Base-by-base conservation (phyloP, 176 grass and related monocot genomes). In the Ampelocalamus luodianensis region DNA sequence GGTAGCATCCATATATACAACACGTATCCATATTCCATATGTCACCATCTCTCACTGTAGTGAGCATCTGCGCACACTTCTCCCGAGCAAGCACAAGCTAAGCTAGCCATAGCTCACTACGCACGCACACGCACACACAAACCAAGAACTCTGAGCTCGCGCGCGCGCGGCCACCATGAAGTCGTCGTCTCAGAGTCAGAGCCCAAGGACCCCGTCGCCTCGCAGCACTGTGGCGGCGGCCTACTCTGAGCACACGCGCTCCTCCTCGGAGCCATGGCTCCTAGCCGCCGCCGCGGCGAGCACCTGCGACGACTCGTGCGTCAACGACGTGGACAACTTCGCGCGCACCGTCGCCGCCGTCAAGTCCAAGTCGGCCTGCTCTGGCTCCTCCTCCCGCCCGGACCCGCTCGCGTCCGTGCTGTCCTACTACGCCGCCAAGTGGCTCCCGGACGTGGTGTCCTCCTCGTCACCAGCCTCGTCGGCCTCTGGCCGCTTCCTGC, bases 401-500 rank as follows among this genome's bases (percentile, higher is more conserved):
- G 91, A 98, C 78, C 85, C 89, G 48, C 90, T 98, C 39, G 88
- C 93, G 40, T 89, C 93, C 24, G 89, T 98, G 71, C 81, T 95
- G 42, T 98, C 95, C 22, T 89, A 92, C 84, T 98, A 98, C 68
- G 93, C 95, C 67, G 85, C 93, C 45, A 90, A 95, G 78, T 98
- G 96, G 96, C 88, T 98, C 53, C 93, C 93, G 15, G 96, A 98
- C 79, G 89, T 94, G 63, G 76, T n/a, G 22, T 51, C 84, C 29
- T 69, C 88, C 11, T 22, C 81, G 40, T 74, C 86, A 1, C n/a
- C 81, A 42, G 71, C 93, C 11, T 54, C 91, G 14, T 89, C 94
- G 0, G 82, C 80, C 1, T 89, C 85, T 9, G 84, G 83, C 43
- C 80, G 61, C 66, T 91, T 86, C 93, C 87, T 85, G 5, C 74